Conservation (phyloP, 441 rosid genomes). For the Breynia disticha region DNA sequence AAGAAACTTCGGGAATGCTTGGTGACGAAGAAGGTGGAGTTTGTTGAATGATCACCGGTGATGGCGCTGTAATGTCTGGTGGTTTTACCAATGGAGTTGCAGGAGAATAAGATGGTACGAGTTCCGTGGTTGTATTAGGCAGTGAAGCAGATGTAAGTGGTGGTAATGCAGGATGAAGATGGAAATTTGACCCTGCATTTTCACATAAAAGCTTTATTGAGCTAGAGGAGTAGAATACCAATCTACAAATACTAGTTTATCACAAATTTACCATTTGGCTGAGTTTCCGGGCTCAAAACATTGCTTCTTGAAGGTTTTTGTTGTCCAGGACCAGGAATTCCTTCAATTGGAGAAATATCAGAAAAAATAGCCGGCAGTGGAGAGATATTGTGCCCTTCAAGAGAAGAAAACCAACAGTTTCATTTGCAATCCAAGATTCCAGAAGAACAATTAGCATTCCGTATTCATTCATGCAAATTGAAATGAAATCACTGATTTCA, state of each 20-base stretch:
- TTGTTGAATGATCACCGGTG: constrained; percentile 19
- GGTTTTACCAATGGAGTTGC: constrained; percentile 22
- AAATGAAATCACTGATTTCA: too few species aligned
- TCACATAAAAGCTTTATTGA: constrained; percentile 16
- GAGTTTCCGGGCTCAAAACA: constrained; percentile 24
- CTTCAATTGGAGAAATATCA: constrained; percentile 23
- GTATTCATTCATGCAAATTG: neutral
- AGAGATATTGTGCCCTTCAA: constrained; percentile 22
- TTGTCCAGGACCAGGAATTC: constrained; percentile 20
- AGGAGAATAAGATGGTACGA: constrained; percentile 32
- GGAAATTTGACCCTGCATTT: constrained; percentile 32
- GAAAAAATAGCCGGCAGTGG: constrained; percentile 25
- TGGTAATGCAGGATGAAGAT: constrained; percentile 28
- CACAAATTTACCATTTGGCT: constrained; percentile 30
- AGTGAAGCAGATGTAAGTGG: constrained; percentile 30
- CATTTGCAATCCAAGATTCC: neutral
- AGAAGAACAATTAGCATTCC: neutral
- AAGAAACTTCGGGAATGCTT: constrained; percentile 19
- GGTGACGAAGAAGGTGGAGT: constrained; percentile 22
- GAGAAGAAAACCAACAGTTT: constrained; percentile 8
- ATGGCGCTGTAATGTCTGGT: constrained; percentile 25
- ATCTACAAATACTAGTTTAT: constrained; percentile 8
- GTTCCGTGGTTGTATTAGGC: constrained; percentile 27
- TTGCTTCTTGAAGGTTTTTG: constrained; percentile 15
- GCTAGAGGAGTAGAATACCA: constrained; percentile 5